Evolutionary conservation across 768 basidiomycete genomes (phyloP), one percentile per base, ranked within the genome.

Genomic region (Termitomyces sp.): DNA sequence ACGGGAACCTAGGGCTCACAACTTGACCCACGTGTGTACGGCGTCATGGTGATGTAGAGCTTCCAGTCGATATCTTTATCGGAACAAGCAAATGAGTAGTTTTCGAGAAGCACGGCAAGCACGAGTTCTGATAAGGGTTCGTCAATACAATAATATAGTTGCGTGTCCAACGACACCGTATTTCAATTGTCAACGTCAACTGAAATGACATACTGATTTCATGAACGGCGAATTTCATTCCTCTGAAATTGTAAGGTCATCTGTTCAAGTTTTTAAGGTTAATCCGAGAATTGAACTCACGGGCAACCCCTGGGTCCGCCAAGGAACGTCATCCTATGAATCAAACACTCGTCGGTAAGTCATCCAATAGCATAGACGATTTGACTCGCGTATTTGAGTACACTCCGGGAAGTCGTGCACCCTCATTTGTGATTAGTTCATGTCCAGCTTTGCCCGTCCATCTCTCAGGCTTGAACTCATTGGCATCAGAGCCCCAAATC

Each of bases 281-380:
- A 45, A 70, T 44, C 6, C 16, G 23, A 21, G 23, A 23, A 44
- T 44, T 23, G 6, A 14, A 23, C 75, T 48, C 60, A 77, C 76
- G 77, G 77, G 71, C 78, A 80, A 0, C 75, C 69, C 41, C 77
- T 68, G n/a, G 72, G 71, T 47, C 79, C 78, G 19, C 73, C 76
- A 34, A 77, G 59, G 69, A 78, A 80, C 1, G 77, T 74, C 75
- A 79, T 73, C 59, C 78, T 80, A 16, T n/a, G 29, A 29, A 38
- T 32, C 8, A 11, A 43, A 16, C 23, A 42, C 38, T 35, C 34
- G 45, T 59, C 45, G 31, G 43, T 34, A 11, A 9, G 14, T 21
- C 43, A 47, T 16, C 53, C 8, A 43, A 0, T 25, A 42, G 41
- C 32, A 50, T 16, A 27, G 17, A 55, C 48, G 27, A 19, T 27